phyloP scores from a whole-genome alignment of 352 stramenopile species.

The Phytophthora pluvialis region DNA sequence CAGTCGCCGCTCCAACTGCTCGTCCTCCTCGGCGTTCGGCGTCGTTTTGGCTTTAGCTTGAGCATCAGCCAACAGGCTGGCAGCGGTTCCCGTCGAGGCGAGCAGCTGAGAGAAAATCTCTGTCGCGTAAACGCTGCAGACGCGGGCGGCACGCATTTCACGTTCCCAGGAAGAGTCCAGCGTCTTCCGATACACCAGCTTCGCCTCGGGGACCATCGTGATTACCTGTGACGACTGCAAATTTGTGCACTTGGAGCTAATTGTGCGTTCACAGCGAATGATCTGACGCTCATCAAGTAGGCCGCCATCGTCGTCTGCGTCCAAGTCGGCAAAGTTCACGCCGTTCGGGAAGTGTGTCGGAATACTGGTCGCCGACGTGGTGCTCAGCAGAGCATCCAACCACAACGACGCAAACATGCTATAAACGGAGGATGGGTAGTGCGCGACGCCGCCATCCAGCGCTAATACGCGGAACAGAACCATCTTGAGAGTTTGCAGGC shows the following conservation, averaged over 20 bases:
- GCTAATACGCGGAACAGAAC: constrained; percentile 58
- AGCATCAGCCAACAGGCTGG: constrained; percentile 15
- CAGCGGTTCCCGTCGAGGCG: constrained; percentile 23
- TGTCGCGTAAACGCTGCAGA: constrained; percentile 62
- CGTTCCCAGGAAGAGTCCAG: constrained; percentile 72
- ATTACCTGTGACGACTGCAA: constrained; percentile 80
- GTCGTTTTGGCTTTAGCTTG: constrained; percentile 3
- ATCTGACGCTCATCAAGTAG: constrained; percentile 43
- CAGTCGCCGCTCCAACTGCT: constrained; percentile 54
- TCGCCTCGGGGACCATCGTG: constrained; percentile 57
- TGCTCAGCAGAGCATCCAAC: constrained; percentile 70
- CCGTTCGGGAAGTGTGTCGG: constrained; percentile 72
- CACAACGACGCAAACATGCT: constrained; percentile 73
- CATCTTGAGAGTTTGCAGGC: constrained; percentile 53
- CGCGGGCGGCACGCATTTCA: constrained; percentile 68
- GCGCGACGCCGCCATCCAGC: constrained; percentile 64
- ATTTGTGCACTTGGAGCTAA: constrained; percentile 86
- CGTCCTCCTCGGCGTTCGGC: constrained; percentile 31
- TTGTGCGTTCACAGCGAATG: constrained; percentile 77
- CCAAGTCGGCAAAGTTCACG: constrained; percentile 37
- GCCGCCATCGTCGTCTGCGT: constrained; percentile 7
- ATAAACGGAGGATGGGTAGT: constrained; percentile 73
- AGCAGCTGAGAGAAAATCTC: constrained; percentile 63
- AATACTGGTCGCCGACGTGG: constrained; percentile 67
- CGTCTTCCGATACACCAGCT: constrained; percentile 74